These are phyloP conservation scores for Globisporangium iwayamae DNA, from an alignment of 352 stramenopile species.

Conservation along the genomic window DNA sequence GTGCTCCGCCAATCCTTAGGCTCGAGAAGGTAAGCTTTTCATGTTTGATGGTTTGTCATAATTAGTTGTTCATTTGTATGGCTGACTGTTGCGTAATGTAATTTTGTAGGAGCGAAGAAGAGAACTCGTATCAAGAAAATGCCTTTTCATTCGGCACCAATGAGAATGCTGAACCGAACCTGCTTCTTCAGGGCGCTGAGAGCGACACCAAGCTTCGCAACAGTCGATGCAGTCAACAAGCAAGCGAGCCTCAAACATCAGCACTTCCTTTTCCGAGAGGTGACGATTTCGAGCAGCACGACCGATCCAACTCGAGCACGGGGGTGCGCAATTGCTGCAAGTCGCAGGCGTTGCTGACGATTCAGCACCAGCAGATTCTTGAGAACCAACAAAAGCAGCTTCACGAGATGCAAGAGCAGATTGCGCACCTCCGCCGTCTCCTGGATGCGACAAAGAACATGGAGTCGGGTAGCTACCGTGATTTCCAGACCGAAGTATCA, in stretches of 20 bases:
- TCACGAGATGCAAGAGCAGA: conserved; percentile 71
- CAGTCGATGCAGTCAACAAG: neutral
- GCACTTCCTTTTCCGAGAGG: neutral
- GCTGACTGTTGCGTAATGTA: neutral
- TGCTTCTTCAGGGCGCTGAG: neutral
- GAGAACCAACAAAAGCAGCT: conserved; percentile 73
- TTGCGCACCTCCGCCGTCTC: conserved; percentile 44
- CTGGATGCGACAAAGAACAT: conserved; percentile 29
- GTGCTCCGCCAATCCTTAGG: neutral
- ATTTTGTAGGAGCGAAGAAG: neutral
- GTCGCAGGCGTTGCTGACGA: conserved; percentile 58
- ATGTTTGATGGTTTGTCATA: neutral
- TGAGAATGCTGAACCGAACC: neutral
- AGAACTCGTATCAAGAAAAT: neutral
- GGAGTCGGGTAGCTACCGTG: conserved; percentile 19
- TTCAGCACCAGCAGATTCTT: conserved; percentile 75
- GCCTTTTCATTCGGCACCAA: neutral
- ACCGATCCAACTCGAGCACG: conserved; percentile 1
- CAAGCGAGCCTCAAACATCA: neutral
- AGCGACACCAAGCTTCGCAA: neutral
- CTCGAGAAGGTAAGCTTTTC: conserved; percentile 4
- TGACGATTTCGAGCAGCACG: neutral
- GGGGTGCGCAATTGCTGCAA: conserved; percentile 46
- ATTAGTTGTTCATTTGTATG: neutral
- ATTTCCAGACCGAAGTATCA: neutral